Evolutionary conservation across 768 basidiomycete species (phyloP).

Genomic region (Exidia glandulosa): DNA sequence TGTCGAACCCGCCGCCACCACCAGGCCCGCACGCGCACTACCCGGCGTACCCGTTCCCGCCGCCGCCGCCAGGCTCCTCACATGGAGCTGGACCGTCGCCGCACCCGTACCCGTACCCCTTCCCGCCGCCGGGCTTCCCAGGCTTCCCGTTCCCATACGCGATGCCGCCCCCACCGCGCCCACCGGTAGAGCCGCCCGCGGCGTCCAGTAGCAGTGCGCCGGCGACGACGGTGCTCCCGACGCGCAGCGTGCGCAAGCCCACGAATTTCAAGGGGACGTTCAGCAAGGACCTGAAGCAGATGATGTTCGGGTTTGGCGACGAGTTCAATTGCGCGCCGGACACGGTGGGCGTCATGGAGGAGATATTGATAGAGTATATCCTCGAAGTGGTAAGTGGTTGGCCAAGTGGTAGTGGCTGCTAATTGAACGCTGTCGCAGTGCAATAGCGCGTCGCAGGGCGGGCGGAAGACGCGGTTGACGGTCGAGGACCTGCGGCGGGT

Average conservation of each 20-base stretch:
- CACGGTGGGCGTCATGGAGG: constrained; percentile 86
- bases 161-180: background rate
- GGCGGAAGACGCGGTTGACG: constrained; percentile 63
- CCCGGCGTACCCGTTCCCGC: background rate
- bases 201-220: background rate
- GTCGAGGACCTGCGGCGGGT: constrained; percentile 79
- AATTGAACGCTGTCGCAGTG: constrained; percentile 35
- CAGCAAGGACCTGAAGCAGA: constrained; percentile 67
- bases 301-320: constrained; percentile 94
- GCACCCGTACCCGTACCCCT: background rate
- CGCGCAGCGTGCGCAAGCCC: constrained; percentile 35
- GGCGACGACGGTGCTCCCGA: background rate
- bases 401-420: constrained; percentile 5
- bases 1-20: too few relatives aligned
- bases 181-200: background rate
- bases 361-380: constrained; percentile 84
- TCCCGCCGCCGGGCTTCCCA: background rate
- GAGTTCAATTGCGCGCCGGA: constrained; percentile 81
- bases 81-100: background rate
- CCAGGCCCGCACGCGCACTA: constrained; percentile 1
- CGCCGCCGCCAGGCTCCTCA: background rate
- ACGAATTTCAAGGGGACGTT: constrained; percentile 66
- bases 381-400: constrained; percentile 65
- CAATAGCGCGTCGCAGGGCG: constrained; percentile 56
- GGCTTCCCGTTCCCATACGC: background rate